phyloP scores from a whole-genome alignment of 345 rosid genomes.

The Carallia pectinifolia region DNA sequence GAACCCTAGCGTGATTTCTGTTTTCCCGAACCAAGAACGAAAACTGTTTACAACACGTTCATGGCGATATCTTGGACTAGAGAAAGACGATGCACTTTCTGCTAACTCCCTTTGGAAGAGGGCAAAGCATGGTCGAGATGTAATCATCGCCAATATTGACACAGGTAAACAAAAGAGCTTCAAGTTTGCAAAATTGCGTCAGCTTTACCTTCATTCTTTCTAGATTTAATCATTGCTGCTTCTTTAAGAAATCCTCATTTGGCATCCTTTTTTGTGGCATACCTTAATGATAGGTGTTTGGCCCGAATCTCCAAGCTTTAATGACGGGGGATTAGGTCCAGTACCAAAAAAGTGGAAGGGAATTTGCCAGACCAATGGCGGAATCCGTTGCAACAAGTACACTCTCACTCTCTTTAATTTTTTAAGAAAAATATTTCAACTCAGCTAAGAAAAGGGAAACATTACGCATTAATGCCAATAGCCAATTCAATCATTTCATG shows the following conservation, averaged over 20 bases:
- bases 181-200: too few species aligned
- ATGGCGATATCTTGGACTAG: slow-evolving; percentile 26
- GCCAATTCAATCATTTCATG: too few species aligned
- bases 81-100: background rate
- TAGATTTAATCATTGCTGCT: too few species aligned
- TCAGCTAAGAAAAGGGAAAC: too few species aligned
- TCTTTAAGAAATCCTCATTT: too few species aligned
- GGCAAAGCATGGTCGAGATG: slow-evolving; percentile 13
- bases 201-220: too few species aligned
- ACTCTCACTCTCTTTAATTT: background rate
- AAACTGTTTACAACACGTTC: slow-evolving; percentile 21
- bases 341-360: slow-evolving; percentile 28
- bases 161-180: slow-evolving; percentile 3
- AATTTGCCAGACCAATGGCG: background rate
- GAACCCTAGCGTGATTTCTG: slow-evolving; percentile 7
- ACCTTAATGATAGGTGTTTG: slow-evolving; percentile 3
- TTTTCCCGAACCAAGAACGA: slow-evolving; percentile 4
- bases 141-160: slow-evolving; percentile 24
- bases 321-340: slow-evolving; percentile 17
- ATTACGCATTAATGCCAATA: too few species aligned
- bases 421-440: background rate
- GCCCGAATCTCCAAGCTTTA: slow-evolving; percentile 27
- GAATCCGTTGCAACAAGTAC: slow-evolving; percentile 2
- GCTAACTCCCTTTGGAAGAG: background rate
- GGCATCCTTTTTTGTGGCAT: background rate